These are phyloP conservation scores for Solanum piurae DNA, from an alignment of 257 asterid species.

Conservation along the genomic window DNA sequence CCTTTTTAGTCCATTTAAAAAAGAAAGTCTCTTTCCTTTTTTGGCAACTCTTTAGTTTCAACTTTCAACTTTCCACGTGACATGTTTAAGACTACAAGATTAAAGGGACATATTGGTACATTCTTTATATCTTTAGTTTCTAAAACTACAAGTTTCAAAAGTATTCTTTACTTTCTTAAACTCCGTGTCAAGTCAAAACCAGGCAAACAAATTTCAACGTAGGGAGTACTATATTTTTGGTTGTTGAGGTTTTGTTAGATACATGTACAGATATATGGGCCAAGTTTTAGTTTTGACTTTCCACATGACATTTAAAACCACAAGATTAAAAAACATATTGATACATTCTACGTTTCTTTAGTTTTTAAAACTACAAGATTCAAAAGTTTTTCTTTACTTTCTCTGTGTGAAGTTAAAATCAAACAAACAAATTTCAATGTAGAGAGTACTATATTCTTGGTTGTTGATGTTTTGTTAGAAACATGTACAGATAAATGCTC, in stretches of 20 bases:
- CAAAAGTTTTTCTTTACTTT: neutral
- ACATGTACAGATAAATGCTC: neutral
- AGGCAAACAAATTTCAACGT: too few species aligned
- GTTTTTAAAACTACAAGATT: neutral
- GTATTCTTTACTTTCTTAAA: too few species aligned
- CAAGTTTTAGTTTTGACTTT: too few species aligned
- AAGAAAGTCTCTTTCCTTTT: too few species aligned
- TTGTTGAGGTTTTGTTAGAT: neutral
- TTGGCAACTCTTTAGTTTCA: too few species aligned
- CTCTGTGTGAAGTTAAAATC: neutral
- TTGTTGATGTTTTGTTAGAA: neutral
- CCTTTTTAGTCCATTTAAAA: neutral
- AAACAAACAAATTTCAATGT: neutral
- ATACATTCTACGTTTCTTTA: neutral
- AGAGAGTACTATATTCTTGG: neutral
- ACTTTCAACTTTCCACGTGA: too few species aligned
- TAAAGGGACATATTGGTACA: too few species aligned
- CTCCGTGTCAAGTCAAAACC: too few species aligned
- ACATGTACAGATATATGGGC: too few species aligned
- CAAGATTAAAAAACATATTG: neutral
- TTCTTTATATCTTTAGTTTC: too few species aligned
- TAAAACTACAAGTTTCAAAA: too few species aligned
- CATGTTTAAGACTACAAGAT: too few species aligned
- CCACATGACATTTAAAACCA: neutral
- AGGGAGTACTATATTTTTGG: neutral